Base-by-base conservation (phyloP, 164 flowering plant species). In the Umbilicus rupestris region DNA sequence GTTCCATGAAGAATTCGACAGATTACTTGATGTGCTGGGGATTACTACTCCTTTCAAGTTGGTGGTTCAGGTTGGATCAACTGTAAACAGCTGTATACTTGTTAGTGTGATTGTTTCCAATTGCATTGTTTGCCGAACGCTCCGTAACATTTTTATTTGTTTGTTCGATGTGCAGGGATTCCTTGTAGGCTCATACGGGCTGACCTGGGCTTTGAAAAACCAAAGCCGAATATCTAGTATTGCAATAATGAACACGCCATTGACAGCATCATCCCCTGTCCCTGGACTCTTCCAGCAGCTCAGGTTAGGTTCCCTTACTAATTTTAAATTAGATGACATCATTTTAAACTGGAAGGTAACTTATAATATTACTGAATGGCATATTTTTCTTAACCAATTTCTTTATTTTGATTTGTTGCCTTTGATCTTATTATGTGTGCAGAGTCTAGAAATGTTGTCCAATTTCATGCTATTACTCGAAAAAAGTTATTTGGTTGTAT, bases 151-250 rank as follows among this genome's bases (percentile, higher is more conserved):
- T 39, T 15, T 39, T 30, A 55, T 8, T 55, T 3, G 35, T 29
- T 55, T 49, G 24, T 62, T 20, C 9, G 67, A 63, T 73, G 63
- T 76, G 77, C 71, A 91, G 97, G 99, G 99, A 28, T 94, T 91
- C 78, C 80, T 94, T 69, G 97, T 91, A 62, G 99, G 99, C 68
- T 91, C 99, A 26, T 94, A 85, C 77, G 99, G 99, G 74, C 76
- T 94, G 78, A 94, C 97, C 24, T 94, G 99, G 99, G 92, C 93
- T 64, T 67, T 91, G 74, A 89, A 94, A 82, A 94, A 94, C 67
- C 77, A 82, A 52, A 82, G 77, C 80, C 84, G 73, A 80, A 76
- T 94, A 67, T 79, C 81, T 10, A 87, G 88, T 73, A 86, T 94
- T 58, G 87, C 77, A 12, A 84, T 91, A 67, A 70, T 91, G 44